Percentiles rank a stretch among this genome's conserved stretches.
These are phyloP conservation scores for Nicotiana undulata DNA, from an alignment of 257 asterid species.

Conservation along the genomic window DNA sequence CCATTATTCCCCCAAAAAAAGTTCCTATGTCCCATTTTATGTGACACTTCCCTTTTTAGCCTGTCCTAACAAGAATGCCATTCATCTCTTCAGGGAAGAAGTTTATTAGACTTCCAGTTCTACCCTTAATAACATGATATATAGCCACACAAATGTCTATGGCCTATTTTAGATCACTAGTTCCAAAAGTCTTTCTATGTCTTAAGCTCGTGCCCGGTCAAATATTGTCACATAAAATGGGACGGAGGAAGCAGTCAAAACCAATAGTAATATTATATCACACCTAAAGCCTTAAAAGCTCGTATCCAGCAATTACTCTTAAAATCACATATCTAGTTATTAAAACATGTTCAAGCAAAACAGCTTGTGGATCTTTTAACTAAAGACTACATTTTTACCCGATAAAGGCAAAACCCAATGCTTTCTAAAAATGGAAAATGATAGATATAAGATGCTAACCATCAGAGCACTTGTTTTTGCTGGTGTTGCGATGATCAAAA, in stretches of 20 bases:
- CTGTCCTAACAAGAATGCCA: not conserved
- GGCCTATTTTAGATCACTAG: no score
- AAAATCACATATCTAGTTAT: not conserved
- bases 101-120: no score
- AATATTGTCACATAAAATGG: no score
- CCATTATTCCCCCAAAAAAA: not conserved
- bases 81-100: no score
- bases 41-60: not conserved
- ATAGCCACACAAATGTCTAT: no score
- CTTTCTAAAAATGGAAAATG: not conserved
- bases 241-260: not conserved
- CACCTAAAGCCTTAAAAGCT: not conserved
- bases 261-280: not conserved
- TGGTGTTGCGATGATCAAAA: constrained; percentile 42
- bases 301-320: not conserved
- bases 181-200: no score
- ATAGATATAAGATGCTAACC: not conserved
- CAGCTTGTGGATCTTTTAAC: not conserved
- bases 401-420: not conserved
- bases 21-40: no score
- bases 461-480: constrained; percentile 69
- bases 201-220: no score
- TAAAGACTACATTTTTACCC: not conserved
- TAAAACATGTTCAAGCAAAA: not conserved
- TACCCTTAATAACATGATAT: no score